Evolutionary conservation across 495 filamentous ascomycete genomes (phyloP), one percentile per base, ranked within the genome.

Genomic region (Paragyromitra xinjiangensis): DNA sequence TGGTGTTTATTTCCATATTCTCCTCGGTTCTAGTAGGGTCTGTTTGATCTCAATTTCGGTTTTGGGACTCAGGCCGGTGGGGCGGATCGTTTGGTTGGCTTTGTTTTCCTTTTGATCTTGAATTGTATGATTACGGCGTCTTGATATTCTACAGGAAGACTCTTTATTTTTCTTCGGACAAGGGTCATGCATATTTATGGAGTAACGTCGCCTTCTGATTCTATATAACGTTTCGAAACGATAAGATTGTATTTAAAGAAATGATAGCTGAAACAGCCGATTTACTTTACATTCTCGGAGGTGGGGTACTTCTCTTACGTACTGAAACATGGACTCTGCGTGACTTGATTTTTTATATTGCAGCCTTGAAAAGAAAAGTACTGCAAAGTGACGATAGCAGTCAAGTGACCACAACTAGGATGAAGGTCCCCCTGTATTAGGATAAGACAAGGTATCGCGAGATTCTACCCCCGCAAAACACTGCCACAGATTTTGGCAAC

Each of bases 51-150:
- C 58, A 58, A 44, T 76, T 26, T 77, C 53, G 50, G 76, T 77
- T 72, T 59, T 51, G 59, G 59, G 67, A 50, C 44, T 44, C 40
- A 58, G 65, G 42, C 50, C 37, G 64, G 56, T 40, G 48, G 71
- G 75, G 45, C 48, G 24, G 51, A 64, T 53, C 22, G 19, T 39
- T 78, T 45, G 58, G 45, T 44, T 50, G 1, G 26, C 45, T 29
- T 55, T 50, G 5, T 64, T 42, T 39, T 48, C 1, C 58, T 34
- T 53, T 34, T 65, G n/a, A 19, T 79, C 61, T 71, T 51, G 34
- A 45, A 22, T 70, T 79, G 74, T 79, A 79, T 73, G 61, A 72
- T 79, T 78, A 78, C 68, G 77, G 77, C 77, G 77, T 78, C 65
- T 78, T 79, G 77, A 71, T 53, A 59, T 79, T 76, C 74, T 78